These are phyloP conservation scores for Wickerhamomyces mucosus DNA, from an alignment of 805 yeast species.

Conservation along the genomic window DNA sequence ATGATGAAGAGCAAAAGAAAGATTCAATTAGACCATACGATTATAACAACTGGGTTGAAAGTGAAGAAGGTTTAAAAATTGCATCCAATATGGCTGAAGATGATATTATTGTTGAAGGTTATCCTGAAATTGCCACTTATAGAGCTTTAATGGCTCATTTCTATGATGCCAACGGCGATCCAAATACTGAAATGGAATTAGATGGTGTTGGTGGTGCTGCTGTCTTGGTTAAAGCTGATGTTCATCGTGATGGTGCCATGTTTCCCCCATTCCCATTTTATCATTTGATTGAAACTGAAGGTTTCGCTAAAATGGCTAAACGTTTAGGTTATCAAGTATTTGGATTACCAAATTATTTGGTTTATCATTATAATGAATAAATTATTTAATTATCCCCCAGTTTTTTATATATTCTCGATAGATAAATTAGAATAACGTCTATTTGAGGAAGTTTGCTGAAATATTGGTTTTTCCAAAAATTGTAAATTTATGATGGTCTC, in stretches of 20 bases:
- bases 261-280: constrained; percentile 98
- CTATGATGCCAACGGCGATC: constrained; percentile 57
- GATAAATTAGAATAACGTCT: no score
- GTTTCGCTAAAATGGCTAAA: constrained; percentile 97
- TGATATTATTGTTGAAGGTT: constrained; percentile 92
- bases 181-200: constrained; percentile 62
- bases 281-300: constrained; percentile 95
- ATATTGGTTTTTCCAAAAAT: no score
- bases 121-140: constrained; percentile 86
- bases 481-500: no score
- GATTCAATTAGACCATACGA: constrained; percentile 78
- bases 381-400: no score
- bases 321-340: constrained; percentile 83
- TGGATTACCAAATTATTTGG: constrained; percentile 92
- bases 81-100: constrained; percentile 73
- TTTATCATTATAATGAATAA: constrained; percentile 80
- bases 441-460: no score
- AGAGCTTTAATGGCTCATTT: constrained; percentile 90
- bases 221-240: constrained; percentile 91
- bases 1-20: constrained; percentile 47
- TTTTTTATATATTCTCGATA: no score
- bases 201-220: constrained; percentile 99
- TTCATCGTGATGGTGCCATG: constrained; percentile 99
- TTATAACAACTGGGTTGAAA: constrained; percentile 91
- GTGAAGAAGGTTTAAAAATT: constrained; percentile 67